Conservation (phyloP, 176 grass and related monocot genomes). For the Leersia perrieri region DNA sequence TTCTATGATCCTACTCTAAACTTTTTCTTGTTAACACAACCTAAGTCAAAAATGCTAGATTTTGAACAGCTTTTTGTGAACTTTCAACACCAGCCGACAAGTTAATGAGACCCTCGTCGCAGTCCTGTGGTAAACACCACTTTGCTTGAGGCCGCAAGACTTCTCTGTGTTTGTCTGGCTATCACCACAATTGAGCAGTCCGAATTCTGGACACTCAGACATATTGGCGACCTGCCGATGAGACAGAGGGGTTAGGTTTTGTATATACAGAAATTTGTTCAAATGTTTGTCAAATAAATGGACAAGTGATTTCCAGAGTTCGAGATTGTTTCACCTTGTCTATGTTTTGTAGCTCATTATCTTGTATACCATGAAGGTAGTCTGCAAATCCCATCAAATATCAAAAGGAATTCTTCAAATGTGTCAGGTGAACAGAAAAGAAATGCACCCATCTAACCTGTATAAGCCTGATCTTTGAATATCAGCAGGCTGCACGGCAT, state of each 20-base stretch:
- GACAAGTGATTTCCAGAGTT: background rate
- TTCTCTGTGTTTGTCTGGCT: constrained; percentile 12
- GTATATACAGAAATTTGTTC: background rate
- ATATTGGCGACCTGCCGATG: constrained; percentile 58
- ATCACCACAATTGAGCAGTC: constrained; percentile 9
- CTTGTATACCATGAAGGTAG: constrained; percentile 91
- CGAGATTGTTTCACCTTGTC: constrained; percentile 55
- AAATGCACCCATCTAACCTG: constrained; percentile 41
- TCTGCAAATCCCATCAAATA: constrained; percentile 40
- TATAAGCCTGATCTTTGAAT: constrained; percentile 85
- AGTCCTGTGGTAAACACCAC: constrained; percentile 38
- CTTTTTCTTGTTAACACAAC: background rate
- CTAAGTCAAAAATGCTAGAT: constrained; percentile 32
- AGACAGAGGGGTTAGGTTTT: background rate
- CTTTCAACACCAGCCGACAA: constrained; percentile 85
- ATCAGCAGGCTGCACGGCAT: constrained; percentile 72
- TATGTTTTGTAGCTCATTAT: constrained; percentile 56
- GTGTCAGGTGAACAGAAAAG: background rate
- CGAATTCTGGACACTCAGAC: constrained; percentile 46
- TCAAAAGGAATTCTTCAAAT: background rate
- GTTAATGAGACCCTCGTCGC: constrained; percentile 73
- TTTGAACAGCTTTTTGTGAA: constrained; percentile 79
- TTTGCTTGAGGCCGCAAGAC: constrained; percentile 31
- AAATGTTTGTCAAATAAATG: background rate
- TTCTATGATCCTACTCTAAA: background rate